Conservation (phyloP, 2,329 filamentous ascomycete species). For the Nemania serpens region DNA sequence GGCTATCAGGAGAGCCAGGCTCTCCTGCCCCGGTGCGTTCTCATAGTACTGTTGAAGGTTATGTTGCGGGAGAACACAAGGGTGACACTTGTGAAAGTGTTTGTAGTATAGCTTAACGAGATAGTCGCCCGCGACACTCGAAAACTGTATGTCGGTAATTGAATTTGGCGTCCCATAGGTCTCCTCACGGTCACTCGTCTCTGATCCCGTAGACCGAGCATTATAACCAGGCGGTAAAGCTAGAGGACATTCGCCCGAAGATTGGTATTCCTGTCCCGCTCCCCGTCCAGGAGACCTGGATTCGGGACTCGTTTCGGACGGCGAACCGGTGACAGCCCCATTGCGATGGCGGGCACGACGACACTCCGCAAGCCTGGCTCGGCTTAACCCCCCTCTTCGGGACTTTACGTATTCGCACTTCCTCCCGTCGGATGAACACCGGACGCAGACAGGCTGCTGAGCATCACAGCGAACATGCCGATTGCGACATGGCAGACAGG, state of each 20-base stretch:
- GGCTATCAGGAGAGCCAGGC: constrained; percentile 19
- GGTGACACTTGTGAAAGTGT: constrained; percentile 29
- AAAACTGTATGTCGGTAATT: constrained; percentile 17
- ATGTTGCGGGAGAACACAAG: constrained; percentile 22
- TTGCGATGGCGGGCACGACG: constrained; percentile 16
- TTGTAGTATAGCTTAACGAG: constrained; percentile 29
- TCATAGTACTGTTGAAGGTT: constrained; percentile 19
- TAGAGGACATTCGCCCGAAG: not conserved
- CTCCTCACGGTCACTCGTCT: constrained; percentile 5
- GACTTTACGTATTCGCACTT: constrained; percentile 32
- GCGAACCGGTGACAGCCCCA: constrained; percentile 11
- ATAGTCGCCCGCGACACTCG: constrained; percentile 18
- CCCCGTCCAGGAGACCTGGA: constrained; percentile 4
- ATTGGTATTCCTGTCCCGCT: not conserved
- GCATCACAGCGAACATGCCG: constrained; percentile 30
- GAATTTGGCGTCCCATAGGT: constrained; percentile 1
- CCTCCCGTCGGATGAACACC: constrained; percentile 28
- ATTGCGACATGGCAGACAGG: constrained; percentile 29
- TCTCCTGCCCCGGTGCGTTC: constrained; percentile 2
- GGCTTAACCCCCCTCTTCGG: constrained; percentile 27
- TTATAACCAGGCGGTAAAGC: not conserved
- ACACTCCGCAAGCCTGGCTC: constrained; percentile 24
- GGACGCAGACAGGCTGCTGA: constrained; percentile 23
- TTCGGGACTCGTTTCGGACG: constrained; percentile 20
- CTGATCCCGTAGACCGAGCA: constrained; percentile 15